Percentiles rank a stretch among this genome's conserved stretches.
phyloP scores from a whole-genome alignment of 352 stramenopile genomes.

The Globisporangium abappressorium region DNA sequence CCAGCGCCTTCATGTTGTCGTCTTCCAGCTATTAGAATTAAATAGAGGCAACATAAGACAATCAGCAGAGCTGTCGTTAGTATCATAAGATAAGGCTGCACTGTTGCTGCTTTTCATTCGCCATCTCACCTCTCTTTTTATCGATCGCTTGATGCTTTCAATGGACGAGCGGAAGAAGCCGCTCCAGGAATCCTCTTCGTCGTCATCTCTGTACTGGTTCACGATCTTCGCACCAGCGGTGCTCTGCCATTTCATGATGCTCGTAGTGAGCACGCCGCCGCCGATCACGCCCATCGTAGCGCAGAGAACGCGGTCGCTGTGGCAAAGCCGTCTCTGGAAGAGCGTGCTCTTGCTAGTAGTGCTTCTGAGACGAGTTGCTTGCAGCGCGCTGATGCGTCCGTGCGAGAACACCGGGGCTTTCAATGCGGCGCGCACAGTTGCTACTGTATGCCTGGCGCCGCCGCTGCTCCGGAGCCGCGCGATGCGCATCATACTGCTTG shows the following conservation, averaged over 20 bases:
- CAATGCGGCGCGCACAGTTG: background rate
- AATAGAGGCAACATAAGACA: background rate
- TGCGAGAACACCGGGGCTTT: background rate
- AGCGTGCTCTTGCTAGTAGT: background rate
- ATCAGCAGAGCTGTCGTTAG: background rate
- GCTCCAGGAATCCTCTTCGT: constrained; percentile 20
- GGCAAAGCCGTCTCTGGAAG: constrained; percentile 1
- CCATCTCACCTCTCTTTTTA: constrained; percentile 5
- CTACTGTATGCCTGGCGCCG: background rate
- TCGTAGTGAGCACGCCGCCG: constrained; percentile 40
- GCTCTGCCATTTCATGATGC: constrained; percentile 11
- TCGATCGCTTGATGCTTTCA: constrained; percentile 15
- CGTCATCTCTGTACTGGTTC: constrained; percentile 11
- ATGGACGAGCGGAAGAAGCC: constrained; percentile 20
- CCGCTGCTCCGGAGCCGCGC: background rate
- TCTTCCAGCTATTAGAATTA: constrained; percentile 37
- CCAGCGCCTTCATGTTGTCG: constrained; percentile 62
- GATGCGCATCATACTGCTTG: constrained; percentile 10
- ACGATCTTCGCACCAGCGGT: background rate
- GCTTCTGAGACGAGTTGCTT: background rate
- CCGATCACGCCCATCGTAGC: constrained; percentile 51
- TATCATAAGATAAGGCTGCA: background rate
- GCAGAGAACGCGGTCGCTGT: constrained; percentile 41
- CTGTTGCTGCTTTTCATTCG: background rate
- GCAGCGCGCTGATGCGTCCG: constrained; percentile 3